These are phyloP conservation scores for Novakomyces olei DNA, from an alignment of 805 yeast genomes.

Conservation along the genomic window DNA sequence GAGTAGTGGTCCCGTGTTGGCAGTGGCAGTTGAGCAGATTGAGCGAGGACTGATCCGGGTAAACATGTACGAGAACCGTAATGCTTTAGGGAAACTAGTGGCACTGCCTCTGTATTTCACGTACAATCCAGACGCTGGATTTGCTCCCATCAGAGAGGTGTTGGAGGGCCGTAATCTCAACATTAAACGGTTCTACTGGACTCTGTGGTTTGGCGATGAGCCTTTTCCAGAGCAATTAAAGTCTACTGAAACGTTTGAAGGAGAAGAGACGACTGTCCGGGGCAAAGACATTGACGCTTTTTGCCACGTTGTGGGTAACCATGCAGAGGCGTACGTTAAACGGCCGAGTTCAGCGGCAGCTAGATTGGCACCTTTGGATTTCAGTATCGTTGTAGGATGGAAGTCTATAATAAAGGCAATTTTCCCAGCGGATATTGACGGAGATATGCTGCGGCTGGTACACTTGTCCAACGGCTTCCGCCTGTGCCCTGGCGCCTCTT, in stretches of 20 bases:
- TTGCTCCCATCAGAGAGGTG: slow-evolving; percentile 79
- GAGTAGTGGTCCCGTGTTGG: neutral
- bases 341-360: slow-evolving; percentile 47
- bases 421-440: slow-evolving; percentile 90
- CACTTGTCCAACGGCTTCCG: slow-evolving; percentile 87
- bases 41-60: slow-evolving; percentile 35
- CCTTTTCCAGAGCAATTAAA: slow-evolving; percentile 34
- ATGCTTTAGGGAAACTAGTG: slow-evolving; percentile 54
- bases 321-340: slow-evolving; percentile 83
- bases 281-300: slow-evolving; percentile 68
- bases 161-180: slow-evolving; percentile 79
- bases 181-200: slow-evolving; percentile 94
- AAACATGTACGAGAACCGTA: slow-evolving; percentile 44
- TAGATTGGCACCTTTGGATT: slow-evolving; percentile 94
- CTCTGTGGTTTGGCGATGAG: slow-evolving; percentile 64
- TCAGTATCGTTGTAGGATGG: slow-evolving; percentile 97
- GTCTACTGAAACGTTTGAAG: slow-evolving; percentile 47
- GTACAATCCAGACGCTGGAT: slow-evolving; percentile 73
- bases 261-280: slow-evolving; percentile 44
- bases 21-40: neutral
- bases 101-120: slow-evolving; percentile 58
- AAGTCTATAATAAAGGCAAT: slow-evolving; percentile 93
- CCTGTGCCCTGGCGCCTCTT: slow-evolving; percentile 79
- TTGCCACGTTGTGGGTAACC: slow-evolving; percentile 92
- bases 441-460: slow-evolving; percentile 81